Conservation (phyloP, 2,329 filamentous ascomycete genomes). For the Trichophyton benhamiae region DNA sequence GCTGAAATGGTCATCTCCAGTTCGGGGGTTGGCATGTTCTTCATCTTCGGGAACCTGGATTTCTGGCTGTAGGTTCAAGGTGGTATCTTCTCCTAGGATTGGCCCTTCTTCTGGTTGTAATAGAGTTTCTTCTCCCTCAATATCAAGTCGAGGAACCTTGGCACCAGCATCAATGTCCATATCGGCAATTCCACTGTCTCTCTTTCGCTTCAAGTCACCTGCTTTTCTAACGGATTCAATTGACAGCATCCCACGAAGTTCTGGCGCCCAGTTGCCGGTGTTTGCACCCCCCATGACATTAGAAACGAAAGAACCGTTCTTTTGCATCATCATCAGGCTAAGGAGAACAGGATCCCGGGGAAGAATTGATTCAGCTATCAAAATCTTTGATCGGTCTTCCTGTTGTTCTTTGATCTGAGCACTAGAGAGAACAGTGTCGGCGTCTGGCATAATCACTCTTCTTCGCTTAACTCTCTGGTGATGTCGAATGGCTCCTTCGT, state of each 20-base stretch:
- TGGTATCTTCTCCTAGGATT: conserved; percentile 38
- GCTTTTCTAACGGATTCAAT: conserved; percentile 65
- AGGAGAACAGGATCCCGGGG: conserved; percentile 78
- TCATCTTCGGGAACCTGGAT: conserved; percentile 55
- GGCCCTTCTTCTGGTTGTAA: conserved; percentile 39
- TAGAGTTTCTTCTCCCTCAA: conserved; percentile 54
- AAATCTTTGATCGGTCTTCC: conserved; percentile 70
- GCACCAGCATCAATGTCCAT: conserved; percentile 55
- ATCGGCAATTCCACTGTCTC: conserved; percentile 74
- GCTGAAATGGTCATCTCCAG: conserved; percentile 28
- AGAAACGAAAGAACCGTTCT: conserved; percentile 76
- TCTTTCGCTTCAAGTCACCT: conserved; percentile 82
- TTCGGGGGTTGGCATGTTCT: conserved; percentile 24
- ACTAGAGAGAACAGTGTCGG: conserved; percentile 63
- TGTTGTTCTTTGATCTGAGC: conserved; percentile 77
- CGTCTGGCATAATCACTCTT: conserved; percentile 71
- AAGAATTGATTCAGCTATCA: conserved; percentile 70
- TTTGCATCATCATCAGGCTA: conserved; percentile 82
- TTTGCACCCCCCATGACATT: conserved; percentile 73
- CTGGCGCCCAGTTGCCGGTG: conserved; percentile 73
- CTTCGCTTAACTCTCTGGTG: conserved; percentile 67
- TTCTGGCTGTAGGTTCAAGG: conserved; percentile 40
- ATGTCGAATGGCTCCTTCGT: conserved; percentile 46
- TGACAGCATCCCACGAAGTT: conserved; percentile 84
- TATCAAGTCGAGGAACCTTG: conserved; percentile 49